Evolutionary conservation across 1,284 basidiomycete species (phyloP), one percentile per base, ranked within the genome.

Genomic region (Melampsora larici-populina): DNA sequence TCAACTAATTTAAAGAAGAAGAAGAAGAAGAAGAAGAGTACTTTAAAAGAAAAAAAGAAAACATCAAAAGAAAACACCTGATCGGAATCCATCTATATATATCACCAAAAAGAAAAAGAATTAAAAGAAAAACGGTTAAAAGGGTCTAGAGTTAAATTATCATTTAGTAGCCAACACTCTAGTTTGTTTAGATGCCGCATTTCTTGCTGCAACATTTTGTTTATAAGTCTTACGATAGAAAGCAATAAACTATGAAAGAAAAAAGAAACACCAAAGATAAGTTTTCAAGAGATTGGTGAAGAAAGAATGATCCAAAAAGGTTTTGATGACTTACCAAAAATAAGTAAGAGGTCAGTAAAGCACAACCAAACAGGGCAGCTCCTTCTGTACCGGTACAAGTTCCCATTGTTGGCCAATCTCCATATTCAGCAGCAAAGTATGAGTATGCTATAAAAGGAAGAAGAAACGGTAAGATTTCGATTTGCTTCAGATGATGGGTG

Each of bases 301-400:
- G 70, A 31, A 11, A 31, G 13, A 11, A 18, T 33, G 26, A 29
- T 70, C 9, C 48, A 26, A 36, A 65, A 26, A 29, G 33, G 33
- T n/a, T n/a, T n/a, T n/a, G 5, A 63, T 62, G 96, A 92, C 87
- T 96, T 95, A 79, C 75, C 79, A 97, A 88, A 82, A 89, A 88
- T 75, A 97, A 89, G 85, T 97, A 99, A 83, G 89, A 91, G 63
- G 92, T 92, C 81, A 99, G 87, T 78, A 99, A 88, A 21, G 84
- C 88, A 84, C 94, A 95, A 72, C 96, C 97, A 75, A 96, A 92
- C 79, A 93, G 79, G 1, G 96, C 97, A 77, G 96, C 92, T 26
- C 86, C 85, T 85, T 97, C 93, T 49, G 90, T 90, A 70, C 96
- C 97, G 62, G 94, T 89, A 83, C 97, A 99, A 82, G 91, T 89